Percentiles rank a stretch among this genome's conserved stretches.
Evolutionary conservation across 208 protist species (phyloP).

Genomic region (Trypanosoma lewisi): DNA sequence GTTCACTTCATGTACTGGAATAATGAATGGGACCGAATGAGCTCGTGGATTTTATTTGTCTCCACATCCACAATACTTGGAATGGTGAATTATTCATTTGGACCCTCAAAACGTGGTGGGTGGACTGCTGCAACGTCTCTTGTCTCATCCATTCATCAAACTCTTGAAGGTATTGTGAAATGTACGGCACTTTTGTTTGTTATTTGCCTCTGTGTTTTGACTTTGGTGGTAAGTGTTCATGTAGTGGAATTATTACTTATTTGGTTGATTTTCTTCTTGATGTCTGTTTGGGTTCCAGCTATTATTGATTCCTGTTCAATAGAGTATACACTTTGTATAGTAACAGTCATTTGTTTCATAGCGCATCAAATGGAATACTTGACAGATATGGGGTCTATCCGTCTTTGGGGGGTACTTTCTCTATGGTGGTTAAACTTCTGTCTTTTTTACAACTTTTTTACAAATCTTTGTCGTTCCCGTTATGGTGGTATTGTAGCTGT

Average conservation of each 20-base stretch:
- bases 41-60: constrained; percentile 28
- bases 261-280: constrained; percentile 77
- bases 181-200: constrained; percentile 58
- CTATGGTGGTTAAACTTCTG: constrained; percentile 66
- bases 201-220: constrained; percentile 51
- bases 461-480: constrained; percentile 42
- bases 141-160: constrained; percentile 44
- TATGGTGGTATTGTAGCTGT: constrained; percentile 49
- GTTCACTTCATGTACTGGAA: constrained; percentile 46
- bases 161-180: constrained; percentile 43
- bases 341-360: constrained; percentile 36
- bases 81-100: constrained; percentile 83
- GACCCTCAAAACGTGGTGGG: constrained; percentile 69
- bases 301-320: constrained; percentile 75
- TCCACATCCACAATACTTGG: constrained; percentile 54
- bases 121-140: constrained; percentile 55
- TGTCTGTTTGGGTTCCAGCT: constrained; percentile 79
- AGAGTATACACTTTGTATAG: constrained; percentile 66
- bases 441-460: constrained; percentile 32
- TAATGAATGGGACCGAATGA: constrained; percentile 19
- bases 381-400: constrained; percentile 29
- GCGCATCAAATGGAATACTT: constrained; percentile 44
- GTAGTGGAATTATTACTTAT: constrained; percentile 82
- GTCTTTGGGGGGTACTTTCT: constrained; percentile 46
- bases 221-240: constrained; percentile 83